Percentiles rank a stretch among this genome's conserved stretches.
phyloP scores from a whole-genome alignment of 441 rosid species.

The Syzygium malaccense region DNA sequence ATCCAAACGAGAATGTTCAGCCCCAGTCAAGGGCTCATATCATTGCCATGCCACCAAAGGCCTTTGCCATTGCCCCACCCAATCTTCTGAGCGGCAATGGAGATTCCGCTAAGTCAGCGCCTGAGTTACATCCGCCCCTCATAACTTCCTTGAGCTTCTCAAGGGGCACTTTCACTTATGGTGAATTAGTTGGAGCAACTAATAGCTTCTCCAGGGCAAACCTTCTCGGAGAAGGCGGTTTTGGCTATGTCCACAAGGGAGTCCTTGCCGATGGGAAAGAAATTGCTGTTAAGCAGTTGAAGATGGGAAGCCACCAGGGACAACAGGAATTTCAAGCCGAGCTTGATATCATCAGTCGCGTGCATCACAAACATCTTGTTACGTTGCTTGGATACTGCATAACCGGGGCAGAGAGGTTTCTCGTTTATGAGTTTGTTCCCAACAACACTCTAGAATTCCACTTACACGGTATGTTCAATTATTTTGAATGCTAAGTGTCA shows the following conservation, averaged over 20 bases:
- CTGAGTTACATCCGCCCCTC: background rate
- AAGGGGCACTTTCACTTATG: slow-evolving; percentile 27
- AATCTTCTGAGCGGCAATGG: background rate
- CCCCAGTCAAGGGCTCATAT: slow-evolving; percentile 9
- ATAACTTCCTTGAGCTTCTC: slow-evolving; percentile 8
- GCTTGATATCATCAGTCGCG: slow-evolving; percentile 41
- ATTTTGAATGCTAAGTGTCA: background rate
- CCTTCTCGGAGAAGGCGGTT: slow-evolving; percentile 53
- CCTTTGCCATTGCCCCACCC: background rate
- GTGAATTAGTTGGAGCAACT: slow-evolving; percentile 34
- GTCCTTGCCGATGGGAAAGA: slow-evolving; percentile 25
- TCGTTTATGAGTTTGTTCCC: slow-evolving; percentile 49
- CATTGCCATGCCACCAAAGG: slow-evolving; percentile 14
- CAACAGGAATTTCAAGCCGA: slow-evolving; percentile 52
- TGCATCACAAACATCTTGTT: slow-evolving; percentile 49
- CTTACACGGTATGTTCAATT: slow-evolving; percentile 30
- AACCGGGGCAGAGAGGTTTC: slow-evolving; percentile 31
- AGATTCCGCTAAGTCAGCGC: background rate
- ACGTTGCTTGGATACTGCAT: slow-evolving; percentile 41
- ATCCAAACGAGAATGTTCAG: slow-evolving; percentile 8
- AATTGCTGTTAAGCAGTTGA: slow-evolving; percentile 49
- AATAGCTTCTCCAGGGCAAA: slow-evolving; percentile 32
- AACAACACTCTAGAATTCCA: slow-evolving; percentile 48
- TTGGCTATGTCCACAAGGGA: slow-evolving; percentile 54
- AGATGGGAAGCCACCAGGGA: slow-evolving; percentile 44